phyloP scores from a whole-genome alignment of 768 basidiomycete genomes.

The Phylloporus sp. region DNA sequence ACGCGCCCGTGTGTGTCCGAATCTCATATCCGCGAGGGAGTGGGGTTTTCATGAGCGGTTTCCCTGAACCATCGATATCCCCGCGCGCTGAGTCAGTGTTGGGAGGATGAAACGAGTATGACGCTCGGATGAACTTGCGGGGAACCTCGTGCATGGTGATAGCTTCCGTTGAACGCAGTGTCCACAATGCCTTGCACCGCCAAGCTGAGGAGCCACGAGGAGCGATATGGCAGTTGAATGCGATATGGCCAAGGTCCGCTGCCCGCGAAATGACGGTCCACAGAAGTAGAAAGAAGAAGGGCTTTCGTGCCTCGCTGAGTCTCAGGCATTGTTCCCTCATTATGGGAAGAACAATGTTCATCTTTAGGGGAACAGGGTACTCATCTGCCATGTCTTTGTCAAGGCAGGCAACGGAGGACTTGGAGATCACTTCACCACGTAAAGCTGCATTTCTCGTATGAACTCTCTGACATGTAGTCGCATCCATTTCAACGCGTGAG shows the following conservation, averaged over 20 bases:
- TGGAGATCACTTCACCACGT: slow-evolving; percentile 18
- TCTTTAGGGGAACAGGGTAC: slow-evolving; percentile 9
- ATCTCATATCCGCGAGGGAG: slow-evolving; percentile 22
- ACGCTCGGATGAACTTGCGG: slow-evolving; percentile 22
- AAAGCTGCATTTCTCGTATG: slow-evolving; percentile 17
- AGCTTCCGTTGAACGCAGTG: slow-evolving; percentile 9
- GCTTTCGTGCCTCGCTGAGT: slow-evolving; percentile 4
- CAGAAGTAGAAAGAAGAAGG: slow-evolving; percentile 5
- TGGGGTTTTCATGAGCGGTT: slow-evolving; percentile 13
- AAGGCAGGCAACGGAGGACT: slow-evolving; percentile 13
- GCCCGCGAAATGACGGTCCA: slow-evolving; percentile 7
- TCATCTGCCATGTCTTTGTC: slow-evolving; percentile 21
- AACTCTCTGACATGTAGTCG: slow-evolving; percentile 3
- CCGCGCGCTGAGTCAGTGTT: slow-evolving; percentile 10
- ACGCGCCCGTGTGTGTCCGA: slow-evolving; percentile 9
- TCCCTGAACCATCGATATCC: slow-evolving; percentile 14
- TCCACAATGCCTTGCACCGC: slow-evolving; percentile 5
- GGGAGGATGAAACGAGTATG: slow-evolving; percentile 7
- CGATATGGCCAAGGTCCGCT: slow-evolving; percentile 14
- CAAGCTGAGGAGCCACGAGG: slow-evolving; percentile 17
- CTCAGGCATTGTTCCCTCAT: slow-evolving; percentile 29
- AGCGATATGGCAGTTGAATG: slow-evolving; percentile 11
- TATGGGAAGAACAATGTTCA: slow-evolving; percentile 31
- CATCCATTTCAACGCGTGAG: slow-evolving; percentile 6
- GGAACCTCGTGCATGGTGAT: slow-evolving; percentile 7